Conservation (phyloP, 1,284 basidiomycete genomes). For the Moesziomyces sp. region DNA sequence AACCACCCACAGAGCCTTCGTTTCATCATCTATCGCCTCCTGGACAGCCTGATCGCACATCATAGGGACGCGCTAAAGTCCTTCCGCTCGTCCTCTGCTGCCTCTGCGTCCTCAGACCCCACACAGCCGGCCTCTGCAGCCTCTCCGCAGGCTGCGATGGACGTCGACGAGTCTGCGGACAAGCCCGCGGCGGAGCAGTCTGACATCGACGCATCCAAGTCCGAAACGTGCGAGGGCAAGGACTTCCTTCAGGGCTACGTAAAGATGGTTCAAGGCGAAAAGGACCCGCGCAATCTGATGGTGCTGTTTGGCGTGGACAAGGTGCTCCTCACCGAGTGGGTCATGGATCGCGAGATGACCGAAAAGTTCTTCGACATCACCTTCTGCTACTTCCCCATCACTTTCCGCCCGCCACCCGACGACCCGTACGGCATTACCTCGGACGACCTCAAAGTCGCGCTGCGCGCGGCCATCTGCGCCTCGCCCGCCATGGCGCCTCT, state of each 20-base stretch:
- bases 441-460: slow-evolving; percentile 81
- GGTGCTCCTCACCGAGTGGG: slow-evolving; percentile 87
- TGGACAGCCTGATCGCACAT: slow-evolving; percentile 81
- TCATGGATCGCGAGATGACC: slow-evolving; percentile 77
- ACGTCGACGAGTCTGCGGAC: slow-evolving; percentile 16
- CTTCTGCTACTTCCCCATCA: slow-evolving; percentile 99
- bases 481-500: slow-evolving; percentile 84
- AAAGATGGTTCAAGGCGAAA: slow-evolving; percentile 87
- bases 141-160: slow-evolving; percentile 10
- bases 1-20: slow-evolving; percentile 83
- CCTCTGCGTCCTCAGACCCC: slow-evolving; percentile 1
- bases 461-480: slow-evolving; percentile 80
- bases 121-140: neutral
- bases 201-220: slow-evolving; percentile 1
- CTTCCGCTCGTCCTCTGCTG: slow-evolving; percentile 6
- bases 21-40: slow-evolving; percentile 81
- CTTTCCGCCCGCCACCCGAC: slow-evolving; percentile 91
- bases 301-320: slow-evolving; percentile 87
- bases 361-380: slow-evolving; percentile 88
- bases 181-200: slow-evolving; percentile 1
- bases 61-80: slow-evolving; percentile 71
- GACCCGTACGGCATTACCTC: slow-evolving; percentile 93
- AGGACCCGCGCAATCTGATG: slow-evolving; percentile 94
- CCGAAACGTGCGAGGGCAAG: slow-evolving; percentile 70
- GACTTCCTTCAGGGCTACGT: slow-evolving; percentile 82